Evolutionary conservation across 495 filamentous ascomycete genomes (phyloP).

Genomic region (Peziza echinospora): DNA sequence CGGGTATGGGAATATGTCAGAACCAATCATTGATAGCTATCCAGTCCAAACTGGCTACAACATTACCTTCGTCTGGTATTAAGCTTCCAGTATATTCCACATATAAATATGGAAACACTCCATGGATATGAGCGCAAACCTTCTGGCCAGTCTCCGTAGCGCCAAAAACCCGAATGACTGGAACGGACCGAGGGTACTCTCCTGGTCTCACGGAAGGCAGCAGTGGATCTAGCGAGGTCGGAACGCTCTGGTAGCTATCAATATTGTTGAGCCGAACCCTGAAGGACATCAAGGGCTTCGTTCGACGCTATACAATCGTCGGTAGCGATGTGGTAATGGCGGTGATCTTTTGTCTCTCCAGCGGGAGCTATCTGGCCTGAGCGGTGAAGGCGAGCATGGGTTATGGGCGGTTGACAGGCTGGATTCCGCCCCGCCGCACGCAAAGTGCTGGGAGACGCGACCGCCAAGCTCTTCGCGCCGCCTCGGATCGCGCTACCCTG

Average conservation of each 20-base stretch:
- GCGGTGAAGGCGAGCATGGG: too few species aligned
- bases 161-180: conserved; percentile 79
- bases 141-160: conserved; percentile 89
- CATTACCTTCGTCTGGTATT: conserved; percentile 38
- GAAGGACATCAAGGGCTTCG: too few species aligned
- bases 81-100: conserved; percentile 62
- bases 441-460: too few species aligned
- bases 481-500: too few species aligned
- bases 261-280: conserved; percentile 70
- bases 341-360: too few species aligned
- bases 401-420: too few species aligned
- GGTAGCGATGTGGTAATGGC: too few species aligned
- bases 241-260: conserved; percentile 67
- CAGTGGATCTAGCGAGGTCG: conserved; percentile 61
- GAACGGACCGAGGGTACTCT: conserved; percentile 44
- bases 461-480: too few species aligned
- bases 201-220: conserved; percentile 36
- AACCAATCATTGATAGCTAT: neutral
- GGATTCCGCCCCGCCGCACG: too few species aligned
- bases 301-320: too few species aligned
- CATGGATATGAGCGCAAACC: conserved; percentile 90
- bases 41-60: too few species aligned
- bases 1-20: neutral
- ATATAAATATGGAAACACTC: conserved; percentile 85
- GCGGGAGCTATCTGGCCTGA: too few species aligned